These are phyloP conservation scores for Monosporozyma yasuniensis DNA, from an alignment of 805 yeast species.

Conservation along the genomic window DNA sequence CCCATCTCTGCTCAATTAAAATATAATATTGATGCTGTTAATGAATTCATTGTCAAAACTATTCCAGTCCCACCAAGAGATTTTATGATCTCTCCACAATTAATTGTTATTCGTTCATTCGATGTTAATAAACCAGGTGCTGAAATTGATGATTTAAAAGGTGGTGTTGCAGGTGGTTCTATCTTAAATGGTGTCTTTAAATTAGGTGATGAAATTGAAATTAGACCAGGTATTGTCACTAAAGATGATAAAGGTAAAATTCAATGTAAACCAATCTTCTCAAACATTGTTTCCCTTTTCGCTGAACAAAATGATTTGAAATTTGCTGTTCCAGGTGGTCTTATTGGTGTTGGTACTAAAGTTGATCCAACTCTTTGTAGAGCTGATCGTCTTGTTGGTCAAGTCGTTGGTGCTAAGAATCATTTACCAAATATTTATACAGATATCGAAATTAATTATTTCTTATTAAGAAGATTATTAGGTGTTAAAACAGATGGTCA, in stretches of 20 bases:
- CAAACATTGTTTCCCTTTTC: constrained; percentile 85
- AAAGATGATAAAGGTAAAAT: constrained; percentile 82
- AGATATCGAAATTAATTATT: constrained; percentile 94
- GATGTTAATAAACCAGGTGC: constrained; percentile 99
- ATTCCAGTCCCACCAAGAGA: constrained; percentile 95
- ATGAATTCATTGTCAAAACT: constrained; percentile 87
- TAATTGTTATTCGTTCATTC: constrained; percentile 95
- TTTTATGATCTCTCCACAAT: constrained; percentile 84
- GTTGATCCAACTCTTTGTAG: constrained; percentile 98
- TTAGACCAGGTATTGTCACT: constrained; percentile 97
- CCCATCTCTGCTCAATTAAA: constrained; percentile 98
- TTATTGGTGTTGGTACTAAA: constrained; percentile 98
- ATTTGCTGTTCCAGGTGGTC: constrained; percentile 99
- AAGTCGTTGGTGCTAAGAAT: constrained; percentile 96
- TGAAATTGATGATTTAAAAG: constrained; percentile 91
- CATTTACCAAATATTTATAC: constrained; percentile 92
- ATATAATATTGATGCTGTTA: constrained; percentile 97
- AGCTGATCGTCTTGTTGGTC: constrained; percentile 98
- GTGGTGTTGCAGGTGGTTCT: constrained; percentile 99
- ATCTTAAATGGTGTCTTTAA: constrained; percentile 94
- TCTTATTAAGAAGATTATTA: constrained; percentile 87
- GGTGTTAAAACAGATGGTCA: constrained; percentile 98
- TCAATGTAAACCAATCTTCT: constrained; percentile 92
- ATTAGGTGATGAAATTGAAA: constrained; percentile 96
- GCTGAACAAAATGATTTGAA: constrained; percentile 97